Evolutionary conservation across 2,329 filamentous ascomycete genomes (phyloP), one percentile per base, ranked within the genome.

Genomic region (Fusarium verticillioides): DNA sequence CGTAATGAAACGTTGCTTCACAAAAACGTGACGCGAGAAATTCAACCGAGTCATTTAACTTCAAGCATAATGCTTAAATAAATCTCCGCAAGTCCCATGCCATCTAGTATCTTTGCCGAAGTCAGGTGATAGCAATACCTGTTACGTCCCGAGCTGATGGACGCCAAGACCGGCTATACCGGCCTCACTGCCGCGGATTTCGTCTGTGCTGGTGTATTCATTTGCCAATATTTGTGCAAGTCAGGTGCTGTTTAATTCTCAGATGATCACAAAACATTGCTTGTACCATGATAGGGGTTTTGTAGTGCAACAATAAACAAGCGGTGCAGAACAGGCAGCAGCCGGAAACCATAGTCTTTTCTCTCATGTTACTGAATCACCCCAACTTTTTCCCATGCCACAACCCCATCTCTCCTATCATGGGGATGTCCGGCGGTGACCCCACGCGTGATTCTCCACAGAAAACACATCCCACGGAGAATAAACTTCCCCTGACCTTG

Each of bases 401-500:
- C 23, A n/a, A 37, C 23, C 32, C 23, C 23, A 39, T 39, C 13
- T 12, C 23, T 39, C 23, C 36, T 60, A 30, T 44, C 32, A 44
- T 44, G 39, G 59, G 26, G 49, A 44, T 57, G 32, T 44, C 44
- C 9, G 9, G 30, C 11, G 49, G 52, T 57, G 53, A 49, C 56
- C 54, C 54, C 63, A 68, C 62, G 47, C 54, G 54, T 67, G 37
- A 62, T 40, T 61, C 59, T 49, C 63, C 63, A 71, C 54, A 6
- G 1, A 2, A 37, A 49, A 21, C 39, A 28, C 36, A 26, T 3
- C 34, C 34, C 50, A 39, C 13, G 13, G 23, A 53, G 19, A 53
- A 39, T 53, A 53, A 53, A 36, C 26, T 15, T 32, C 13, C 5
- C 54, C 44, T 5, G 5, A 11, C 63, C 49, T 36, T 60, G 59